Conservation (phyloP, 306 rosid species). For the Comarum palustre region DNA sequence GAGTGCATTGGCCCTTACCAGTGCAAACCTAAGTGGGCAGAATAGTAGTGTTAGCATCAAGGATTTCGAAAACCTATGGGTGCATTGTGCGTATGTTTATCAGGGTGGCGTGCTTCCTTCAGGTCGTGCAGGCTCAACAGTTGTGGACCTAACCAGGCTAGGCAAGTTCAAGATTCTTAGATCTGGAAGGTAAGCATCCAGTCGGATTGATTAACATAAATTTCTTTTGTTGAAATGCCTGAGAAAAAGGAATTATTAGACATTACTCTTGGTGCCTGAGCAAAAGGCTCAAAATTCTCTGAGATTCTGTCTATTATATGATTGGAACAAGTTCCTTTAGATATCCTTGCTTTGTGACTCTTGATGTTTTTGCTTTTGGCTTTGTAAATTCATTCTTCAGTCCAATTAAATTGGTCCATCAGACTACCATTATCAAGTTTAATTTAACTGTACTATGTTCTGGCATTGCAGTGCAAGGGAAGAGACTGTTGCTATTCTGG, state of each 20-base stretch:
- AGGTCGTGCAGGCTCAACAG: constrained; percentile 83
- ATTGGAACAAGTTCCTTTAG: not conserved
- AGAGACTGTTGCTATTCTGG: constrained; percentile 61
- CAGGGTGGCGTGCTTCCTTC: constrained; percentile 84
- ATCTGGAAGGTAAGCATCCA: constrained; percentile 74
- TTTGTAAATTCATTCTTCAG: not conserved
- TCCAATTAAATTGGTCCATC: not conserved
- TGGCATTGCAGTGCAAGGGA: constrained; percentile 54
- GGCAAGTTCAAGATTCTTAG: constrained; percentile 73
- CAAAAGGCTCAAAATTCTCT: not conserved
- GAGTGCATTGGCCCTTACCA: constrained; percentile 83
- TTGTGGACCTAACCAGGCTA: constrained; percentile 66
- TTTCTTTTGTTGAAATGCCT: not conserved
- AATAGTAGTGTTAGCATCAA: constrained; percentile 72
- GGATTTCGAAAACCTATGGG: constrained; percentile 80
- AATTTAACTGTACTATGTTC: constrained; percentile 17
- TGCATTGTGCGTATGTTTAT: constrained; percentile 73
- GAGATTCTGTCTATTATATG: not conserved
- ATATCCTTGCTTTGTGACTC: not conserved
- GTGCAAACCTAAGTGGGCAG: constrained; percentile 92
- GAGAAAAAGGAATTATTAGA: not conserved
- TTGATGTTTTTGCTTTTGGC: not conserved
- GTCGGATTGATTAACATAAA: not conserved
- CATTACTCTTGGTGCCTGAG: not conserved
- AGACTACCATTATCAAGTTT: not conserved